phyloP scores from a whole-genome alignment of 192 early-diverging fungal genomes.

The Coemansia sp. region DNA sequence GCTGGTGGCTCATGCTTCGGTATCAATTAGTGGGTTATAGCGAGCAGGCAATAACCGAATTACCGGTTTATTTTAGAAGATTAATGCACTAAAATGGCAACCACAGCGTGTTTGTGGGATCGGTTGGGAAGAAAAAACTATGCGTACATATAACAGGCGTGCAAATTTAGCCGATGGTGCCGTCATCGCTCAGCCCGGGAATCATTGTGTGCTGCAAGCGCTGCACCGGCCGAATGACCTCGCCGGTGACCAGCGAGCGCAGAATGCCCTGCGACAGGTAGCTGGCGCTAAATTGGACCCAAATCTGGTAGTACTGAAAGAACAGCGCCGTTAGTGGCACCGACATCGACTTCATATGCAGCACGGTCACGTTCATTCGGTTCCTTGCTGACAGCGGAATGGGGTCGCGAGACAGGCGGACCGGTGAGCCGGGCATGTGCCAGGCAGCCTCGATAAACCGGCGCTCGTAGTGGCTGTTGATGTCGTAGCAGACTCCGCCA shows the following conservation, averaged over 20 bases:
- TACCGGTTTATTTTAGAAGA: neutral
- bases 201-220: constrained; percentile 77
- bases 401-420: constrained; percentile 39
- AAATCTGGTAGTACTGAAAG: constrained; percentile 88
- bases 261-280: constrained; percentile 77
- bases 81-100: too few relatives aligned
- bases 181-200: constrained; percentile 37
- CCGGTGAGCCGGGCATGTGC: constrained; percentile 37
- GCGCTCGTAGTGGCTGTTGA: constrained; percentile 12
- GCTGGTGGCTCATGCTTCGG: too few relatives aligned
- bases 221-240: constrained; percentile 75
- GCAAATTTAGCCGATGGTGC: neutral
- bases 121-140: neutral
- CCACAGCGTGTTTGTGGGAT: too few relatives aligned
- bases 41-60: too few relatives aligned
- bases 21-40: too few relatives aligned
- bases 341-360: constrained; percentile 61
- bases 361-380: constrained; percentile 38
- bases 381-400: constrained; percentile 37
- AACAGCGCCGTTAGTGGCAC: constrained; percentile 74
- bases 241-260: constrained; percentile 71
- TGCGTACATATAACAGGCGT: neutral
- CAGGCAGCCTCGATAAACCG: constrained; percentile 47
- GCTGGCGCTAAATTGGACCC: constrained; percentile 68
- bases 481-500: constrained; percentile 57